phyloP scores from a whole-genome alignment of 169 alveolate genomes.

The Besnoitia besnoiti region DNA sequence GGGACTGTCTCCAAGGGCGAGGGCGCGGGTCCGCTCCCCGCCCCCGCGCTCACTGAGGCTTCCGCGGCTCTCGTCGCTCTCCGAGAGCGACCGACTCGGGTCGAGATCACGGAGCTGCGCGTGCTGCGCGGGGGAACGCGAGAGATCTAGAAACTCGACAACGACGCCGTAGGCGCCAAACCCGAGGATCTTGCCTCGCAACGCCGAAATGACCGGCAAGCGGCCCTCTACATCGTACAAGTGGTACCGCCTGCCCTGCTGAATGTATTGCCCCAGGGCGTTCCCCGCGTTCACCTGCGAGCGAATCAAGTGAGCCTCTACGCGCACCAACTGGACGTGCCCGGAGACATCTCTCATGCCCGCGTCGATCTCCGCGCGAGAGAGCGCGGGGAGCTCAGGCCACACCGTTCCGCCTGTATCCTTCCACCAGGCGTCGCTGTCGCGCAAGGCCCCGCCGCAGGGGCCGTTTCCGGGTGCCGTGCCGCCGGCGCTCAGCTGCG shows the following conservation, averaged over 20 bases:
- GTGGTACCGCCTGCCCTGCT: background rate
- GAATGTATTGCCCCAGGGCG: background rate
- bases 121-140: background rate
- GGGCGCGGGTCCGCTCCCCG: background rate
- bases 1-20: background rate
- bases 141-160: background rate
- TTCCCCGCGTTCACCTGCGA: background rate
- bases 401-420: background rate
- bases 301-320: background rate
- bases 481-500: background rate
- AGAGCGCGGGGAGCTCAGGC: background rate
- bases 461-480: background rate
- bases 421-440: background rate
- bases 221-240: background rate
- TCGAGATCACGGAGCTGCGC: background rate
- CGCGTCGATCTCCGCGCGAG: background rate
- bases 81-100: too few relatives aligned
- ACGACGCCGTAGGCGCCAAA: slow-evolving; percentile 6
- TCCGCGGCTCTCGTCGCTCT: too few relatives aligned
- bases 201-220: background rate
- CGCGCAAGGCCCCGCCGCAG: background rate
- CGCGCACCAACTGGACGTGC: background rate
- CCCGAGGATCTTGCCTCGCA: background rate
- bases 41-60: background rate
- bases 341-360: background rate